Evolutionary conservation across 164 flowering plant species (phyloP).

Genomic region (Aristolochia fimbriata): DNA sequence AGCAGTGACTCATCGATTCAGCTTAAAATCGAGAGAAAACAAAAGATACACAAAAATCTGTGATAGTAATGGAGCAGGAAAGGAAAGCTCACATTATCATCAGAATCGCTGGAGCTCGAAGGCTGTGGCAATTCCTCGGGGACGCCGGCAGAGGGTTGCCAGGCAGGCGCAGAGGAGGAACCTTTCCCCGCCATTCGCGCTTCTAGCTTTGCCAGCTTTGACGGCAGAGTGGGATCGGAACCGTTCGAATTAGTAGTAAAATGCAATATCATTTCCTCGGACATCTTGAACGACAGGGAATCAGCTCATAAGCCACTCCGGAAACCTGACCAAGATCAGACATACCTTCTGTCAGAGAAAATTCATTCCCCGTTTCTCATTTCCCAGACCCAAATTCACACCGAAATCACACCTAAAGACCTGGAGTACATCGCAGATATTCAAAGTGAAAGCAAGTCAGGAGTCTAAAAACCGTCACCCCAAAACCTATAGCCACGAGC

Average conservation of each 20-base stretch:
- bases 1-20: not conserved
- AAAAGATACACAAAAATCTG: not conserved
- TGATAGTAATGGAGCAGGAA: not conserved
- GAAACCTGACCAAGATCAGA: conserved; percentile 14
- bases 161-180: conserved; percentile 25
- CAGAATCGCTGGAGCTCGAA: conserved; percentile 59
- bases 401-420: too few species aligned
- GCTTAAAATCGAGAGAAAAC: not conserved
- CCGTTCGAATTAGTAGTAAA: conserved; percentile 87
- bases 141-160: conserved; percentile 27
- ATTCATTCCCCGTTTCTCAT: too few species aligned
- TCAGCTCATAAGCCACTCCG: not conserved
- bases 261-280: conserved; percentile 76
- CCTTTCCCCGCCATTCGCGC: conserved; percentile 82
- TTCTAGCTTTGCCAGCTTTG: conserved; percentile 93
- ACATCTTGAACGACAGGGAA: conserved; percentile 23
- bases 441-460: too few species aligned
- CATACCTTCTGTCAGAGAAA: too few species aligned
- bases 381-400: too few species aligned
- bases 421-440: too few species aligned
- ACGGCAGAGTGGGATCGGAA: conserved; percentile 73
- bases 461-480: too few species aligned
- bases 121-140: conserved; percentile 30
- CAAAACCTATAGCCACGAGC: too few species aligned
- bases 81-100: conserved; percentile 59